Percentiles rank a stretch among this genome's conserved stretches.
phyloP scores from a whole-genome alignment of 176 grass and related monocot genomes.

The Oryza meridionalis region DNA sequence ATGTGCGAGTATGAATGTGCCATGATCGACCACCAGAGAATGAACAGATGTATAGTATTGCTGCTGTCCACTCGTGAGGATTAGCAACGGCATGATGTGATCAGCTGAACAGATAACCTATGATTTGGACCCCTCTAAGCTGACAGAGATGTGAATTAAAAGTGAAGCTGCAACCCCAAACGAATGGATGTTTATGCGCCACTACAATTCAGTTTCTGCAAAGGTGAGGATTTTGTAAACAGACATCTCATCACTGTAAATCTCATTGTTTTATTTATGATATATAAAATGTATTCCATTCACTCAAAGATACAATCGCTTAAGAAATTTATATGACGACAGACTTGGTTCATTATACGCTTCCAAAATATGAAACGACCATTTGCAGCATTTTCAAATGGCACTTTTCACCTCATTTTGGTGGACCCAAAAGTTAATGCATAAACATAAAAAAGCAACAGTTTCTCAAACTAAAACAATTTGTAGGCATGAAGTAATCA shows the following conservation, averaged over 20 bases:
- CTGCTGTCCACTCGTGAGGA: constrained; percentile 22
- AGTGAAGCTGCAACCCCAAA: constrained; percentile 35
- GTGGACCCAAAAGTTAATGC: not conserved
- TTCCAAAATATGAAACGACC: not conserved
- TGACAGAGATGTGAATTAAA: constrained; percentile 37
- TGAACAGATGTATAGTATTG: constrained; percentile 18
- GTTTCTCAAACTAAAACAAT: not conserved
- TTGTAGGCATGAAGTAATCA: not conserved
- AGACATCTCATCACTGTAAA: constrained; percentile 36
- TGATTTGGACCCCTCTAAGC: constrained; percentile 31
- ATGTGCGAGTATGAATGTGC: constrained; percentile 12
- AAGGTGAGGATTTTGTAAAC: constrained; percentile 46
- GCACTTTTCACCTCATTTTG: not conserved
- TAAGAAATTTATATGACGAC: not conserved
- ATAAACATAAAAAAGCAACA: not conserved
- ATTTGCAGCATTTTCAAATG: not conserved
- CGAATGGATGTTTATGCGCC: not conserved
- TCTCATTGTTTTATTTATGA: constrained; percentile 43
- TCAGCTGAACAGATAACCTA: not conserved
- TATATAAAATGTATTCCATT: constrained; percentile 28
- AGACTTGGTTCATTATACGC: not conserved
- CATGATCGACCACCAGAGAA: not conserved
- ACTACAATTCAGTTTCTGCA: not conserved
- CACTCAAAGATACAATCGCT: not conserved
- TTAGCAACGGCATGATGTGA: constrained; percentile 13